phyloP scores from a whole-genome alignment of 352 stramenopile species.

The Phytophthora colocasiae region DNA sequence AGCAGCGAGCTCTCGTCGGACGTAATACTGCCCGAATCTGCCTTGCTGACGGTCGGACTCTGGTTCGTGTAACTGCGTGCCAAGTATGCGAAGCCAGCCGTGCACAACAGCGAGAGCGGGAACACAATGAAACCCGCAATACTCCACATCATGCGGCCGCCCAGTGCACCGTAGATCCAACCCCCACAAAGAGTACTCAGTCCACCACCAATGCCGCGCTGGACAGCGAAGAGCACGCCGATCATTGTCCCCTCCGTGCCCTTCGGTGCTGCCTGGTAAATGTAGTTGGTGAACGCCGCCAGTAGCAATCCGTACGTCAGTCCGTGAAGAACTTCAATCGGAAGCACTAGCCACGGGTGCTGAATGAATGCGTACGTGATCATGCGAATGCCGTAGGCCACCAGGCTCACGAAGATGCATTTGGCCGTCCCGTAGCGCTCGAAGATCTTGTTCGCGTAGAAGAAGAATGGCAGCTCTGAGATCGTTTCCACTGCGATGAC shows the following conservation, averaged over 20 bases:
- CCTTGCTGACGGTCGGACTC: conserved; percentile 30
- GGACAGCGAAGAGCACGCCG: conserved; percentile 46
- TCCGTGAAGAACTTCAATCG: conserved; percentile 50
- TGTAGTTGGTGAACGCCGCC: conserved; percentile 53
- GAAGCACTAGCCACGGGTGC: conserved; percentile 47
- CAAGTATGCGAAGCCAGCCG: conserved; percentile 36
- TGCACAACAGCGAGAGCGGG: conserved; percentile 33
- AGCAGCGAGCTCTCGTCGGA: conserved; percentile 43
- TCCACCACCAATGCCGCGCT: conserved; percentile 44
- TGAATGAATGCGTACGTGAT: conserved; percentile 44
- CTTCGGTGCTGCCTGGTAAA: conserved; percentile 44
- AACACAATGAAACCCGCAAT: conserved; percentile 47
- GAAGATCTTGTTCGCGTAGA: conserved; percentile 54
- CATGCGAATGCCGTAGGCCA: conserved; percentile 52
- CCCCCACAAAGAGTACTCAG: conserved; percentile 46
- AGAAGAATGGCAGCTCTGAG: conserved; percentile 57
- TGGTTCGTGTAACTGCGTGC: conserved; percentile 35
- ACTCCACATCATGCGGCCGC: conserved; percentile 46
- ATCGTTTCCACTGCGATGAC: conserved; percentile 49
- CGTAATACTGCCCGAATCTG: conserved; percentile 34
- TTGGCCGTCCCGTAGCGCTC: conserved; percentile 45
- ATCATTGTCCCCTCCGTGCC: conserved; percentile 53
- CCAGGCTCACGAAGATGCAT: conserved; percentile 39
- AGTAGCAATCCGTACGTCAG: conserved; percentile 50
- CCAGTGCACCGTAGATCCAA: conserved; percentile 48